Percentiles rank a stretch among this genome's conserved stretches.
Evolutionary conservation across 345 rosid species (phyloP).

Genomic region (Turritis glabra): DNA sequence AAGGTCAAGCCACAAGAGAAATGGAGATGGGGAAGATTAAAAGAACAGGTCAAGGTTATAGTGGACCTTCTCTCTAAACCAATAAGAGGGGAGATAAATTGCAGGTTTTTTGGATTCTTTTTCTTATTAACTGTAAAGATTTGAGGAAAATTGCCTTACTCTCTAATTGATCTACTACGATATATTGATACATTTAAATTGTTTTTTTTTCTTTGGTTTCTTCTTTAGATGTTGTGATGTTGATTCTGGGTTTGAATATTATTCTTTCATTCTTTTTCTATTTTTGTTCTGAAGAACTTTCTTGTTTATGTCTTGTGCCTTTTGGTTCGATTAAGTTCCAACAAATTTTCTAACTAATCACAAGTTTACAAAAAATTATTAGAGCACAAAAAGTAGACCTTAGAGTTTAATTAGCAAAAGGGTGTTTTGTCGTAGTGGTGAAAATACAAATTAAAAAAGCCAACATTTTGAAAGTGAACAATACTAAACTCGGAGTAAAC

Average conservation of each 20-base stretch:
- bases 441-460: background rate
- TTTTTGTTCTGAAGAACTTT: too few relatives aligned
- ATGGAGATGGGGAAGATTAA: constrained; percentile 70
- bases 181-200: constrained; percentile 13
- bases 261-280: constrained; percentile 35
- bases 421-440: background rate
- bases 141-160: constrained; percentile 26
- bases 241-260: constrained; percentile 22
- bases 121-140: constrained; percentile 37
- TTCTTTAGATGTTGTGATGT: constrained; percentile 22
- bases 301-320: background rate
- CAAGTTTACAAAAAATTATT: too few relatives aligned
- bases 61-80: constrained; percentile 44
- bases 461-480: background rate
- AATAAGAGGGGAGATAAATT: constrained; percentile 6
- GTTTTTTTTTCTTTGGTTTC: constrained; percentile 15
- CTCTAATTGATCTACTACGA: constrained; percentile 30
- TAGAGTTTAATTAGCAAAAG: too few relatives aligned
- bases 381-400: too few relatives aligned
- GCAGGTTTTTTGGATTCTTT: constrained; percentile 2
- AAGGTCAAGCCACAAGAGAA: constrained; percentile 60
- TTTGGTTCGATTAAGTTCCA: background rate
- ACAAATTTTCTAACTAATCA: background rate
- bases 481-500: background rate
- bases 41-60: constrained; percentile 49